phyloP scores from a whole-genome alignment of 441 rosid genomes.

The Pelargonium australe region DNA sequence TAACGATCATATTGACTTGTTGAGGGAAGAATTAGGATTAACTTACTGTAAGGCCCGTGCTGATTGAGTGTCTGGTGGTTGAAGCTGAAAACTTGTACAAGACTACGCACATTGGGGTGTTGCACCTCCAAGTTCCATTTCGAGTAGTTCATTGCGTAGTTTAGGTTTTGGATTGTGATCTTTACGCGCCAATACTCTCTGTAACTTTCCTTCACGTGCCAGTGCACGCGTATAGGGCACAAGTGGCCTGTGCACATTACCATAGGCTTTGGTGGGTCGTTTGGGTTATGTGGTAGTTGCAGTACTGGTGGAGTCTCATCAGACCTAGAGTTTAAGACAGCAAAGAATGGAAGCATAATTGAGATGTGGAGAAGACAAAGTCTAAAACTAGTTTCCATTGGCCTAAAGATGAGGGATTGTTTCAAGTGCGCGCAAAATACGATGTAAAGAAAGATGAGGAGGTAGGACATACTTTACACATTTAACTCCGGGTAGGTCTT shows the following conservation, averaged over 20 bases:
- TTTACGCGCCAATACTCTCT: constrained; percentile 72
- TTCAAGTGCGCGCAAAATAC: too few relatives aligned
- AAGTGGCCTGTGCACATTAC: constrained; percentile 57
- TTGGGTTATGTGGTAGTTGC: constrained; percentile 36
- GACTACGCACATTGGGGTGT: constrained; percentile 61
- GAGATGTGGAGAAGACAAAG: too few relatives aligned
- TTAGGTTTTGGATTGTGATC: constrained; percentile 54
- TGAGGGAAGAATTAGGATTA: background rate
- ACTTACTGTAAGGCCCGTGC: constrained; percentile 45
- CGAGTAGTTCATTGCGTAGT: constrained; percentile 54
- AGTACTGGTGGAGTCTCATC: constrained; percentile 38
- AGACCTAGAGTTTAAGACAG: constrained; percentile 21
- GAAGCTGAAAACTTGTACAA: constrained; percentile 68
- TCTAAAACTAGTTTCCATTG: too few relatives aligned
- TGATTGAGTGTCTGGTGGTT: constrained; percentile 51
- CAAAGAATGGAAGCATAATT: too few relatives aligned
- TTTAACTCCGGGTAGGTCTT: constrained; percentile 28
- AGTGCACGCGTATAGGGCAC: constrained; percentile 77
- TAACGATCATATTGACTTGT: too few relatives aligned
- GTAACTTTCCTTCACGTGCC: constrained; percentile 86
- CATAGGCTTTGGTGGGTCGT: constrained; percentile 28
- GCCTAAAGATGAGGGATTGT: too few relatives aligned
- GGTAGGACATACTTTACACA: constrained; percentile 44
- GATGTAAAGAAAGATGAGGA: background rate
- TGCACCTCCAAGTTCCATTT: constrained; percentile 72